A percentile compares a stretch with the other conserved stretches of the same genome.
These are phyloP conservation scores for Debaryomyces subglobosus DNA, from an alignment of 1,139 yeast genomes.

Conservation along the genomic window DNA sequence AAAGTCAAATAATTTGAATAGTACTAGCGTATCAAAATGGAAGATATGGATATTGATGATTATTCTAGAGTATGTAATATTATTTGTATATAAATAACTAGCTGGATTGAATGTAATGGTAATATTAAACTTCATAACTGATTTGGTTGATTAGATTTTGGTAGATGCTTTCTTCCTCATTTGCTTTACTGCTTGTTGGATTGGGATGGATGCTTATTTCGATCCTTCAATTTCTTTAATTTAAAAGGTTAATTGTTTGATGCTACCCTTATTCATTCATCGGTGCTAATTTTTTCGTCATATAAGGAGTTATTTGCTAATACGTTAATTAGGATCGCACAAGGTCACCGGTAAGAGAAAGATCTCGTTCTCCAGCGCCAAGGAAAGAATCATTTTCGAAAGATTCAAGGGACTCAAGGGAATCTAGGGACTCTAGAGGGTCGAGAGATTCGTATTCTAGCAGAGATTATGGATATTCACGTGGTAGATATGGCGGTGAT, in stretches of 20 bases:
- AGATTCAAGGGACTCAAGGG: background rate
- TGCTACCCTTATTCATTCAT: slow-evolving; percentile 11
- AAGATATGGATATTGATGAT: slow-evolving; percentile 59
- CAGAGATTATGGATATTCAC: slow-evolving; percentile 25
- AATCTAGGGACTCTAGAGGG: slow-evolving; percentile 9
- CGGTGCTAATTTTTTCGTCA: slow-evolving; percentile 2
- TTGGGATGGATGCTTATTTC: background rate
- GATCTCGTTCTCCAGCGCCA: slow-evolving; percentile 32
- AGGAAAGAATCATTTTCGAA: slow-evolving; percentile 15
- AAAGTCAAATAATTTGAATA: background rate
- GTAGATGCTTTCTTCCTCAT: slow-evolving; percentile 5
- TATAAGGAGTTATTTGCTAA: slow-evolving; percentile 22
- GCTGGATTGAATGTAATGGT: slow-evolving; percentile 8
- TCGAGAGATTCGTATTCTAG: slow-evolving; percentile 22
- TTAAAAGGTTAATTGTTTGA: background rate
- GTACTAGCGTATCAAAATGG: slow-evolving; percentile 28
- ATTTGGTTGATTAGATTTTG: background rate
- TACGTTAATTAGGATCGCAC: slow-evolving; percentile 45
- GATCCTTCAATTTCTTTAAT: background rate
- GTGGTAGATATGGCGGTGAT: slow-evolving; percentile 24
- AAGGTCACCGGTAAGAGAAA: slow-evolving; percentile 48
- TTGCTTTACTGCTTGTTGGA: slow-evolving; percentile 3
- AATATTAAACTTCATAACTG: slow-evolving; percentile 5
- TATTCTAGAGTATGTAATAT: slow-evolving; percentile 51
- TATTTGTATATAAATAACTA: slow-evolving; percentile 6